Percentiles rank a stretch among this genome's conserved stretches.
These are phyloP conservation scores for Candida peoriensis DNA, from an alignment of 805 yeast genomes.

Conservation along the genomic window DNA sequence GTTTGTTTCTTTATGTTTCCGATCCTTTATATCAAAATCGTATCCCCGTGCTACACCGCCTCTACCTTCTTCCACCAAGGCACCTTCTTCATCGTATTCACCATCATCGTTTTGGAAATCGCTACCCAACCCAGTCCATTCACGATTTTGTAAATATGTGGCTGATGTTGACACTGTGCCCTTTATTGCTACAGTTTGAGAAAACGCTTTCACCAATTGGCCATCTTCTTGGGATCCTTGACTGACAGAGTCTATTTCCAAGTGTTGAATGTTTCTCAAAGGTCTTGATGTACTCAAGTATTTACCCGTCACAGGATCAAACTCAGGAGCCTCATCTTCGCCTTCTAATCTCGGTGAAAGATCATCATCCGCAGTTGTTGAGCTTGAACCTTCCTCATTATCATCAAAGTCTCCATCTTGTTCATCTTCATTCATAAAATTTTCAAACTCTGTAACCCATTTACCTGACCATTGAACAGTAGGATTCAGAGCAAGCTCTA, in stretches of 20 bases:
- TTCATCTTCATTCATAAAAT: slow-evolving; percentile 36
- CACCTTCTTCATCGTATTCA: slow-evolving; percentile 53
- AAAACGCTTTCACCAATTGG: slow-evolving; percentile 49
- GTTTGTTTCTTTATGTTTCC: slow-evolving; percentile 1
- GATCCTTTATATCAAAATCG: slow-evolving; percentile 31
- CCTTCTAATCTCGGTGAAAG: slow-evolving; percentile 13
- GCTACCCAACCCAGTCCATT: slow-evolving; percentile 90
- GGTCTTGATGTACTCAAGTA: slow-evolving; percentile 70
- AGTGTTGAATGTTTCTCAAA: slow-evolving; percentile 57
- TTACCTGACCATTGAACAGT: slow-evolving; percentile 88
- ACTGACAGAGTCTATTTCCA: slow-evolving; percentile 48
- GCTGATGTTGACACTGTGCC: slow-evolving; percentile 91
- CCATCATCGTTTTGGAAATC: slow-evolving; percentile 50
- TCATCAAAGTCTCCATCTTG: slow-evolving; percentile 28
- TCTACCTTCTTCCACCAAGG: slow-evolving; percentile 75
- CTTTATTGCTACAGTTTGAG: slow-evolving; percentile 58
- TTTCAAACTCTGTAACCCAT: slow-evolving; percentile 82
- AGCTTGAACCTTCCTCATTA: slow-evolving; percentile 23
- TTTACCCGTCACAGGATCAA: slow-evolving; percentile 84
- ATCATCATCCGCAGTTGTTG: slow-evolving; percentile 12
- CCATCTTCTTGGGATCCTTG: slow-evolving; percentile 25
- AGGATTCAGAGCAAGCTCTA: slow-evolving; percentile 70
- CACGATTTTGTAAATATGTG: slow-evolving; percentile 57
- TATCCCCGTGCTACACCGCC: slow-evolving; percentile 91
- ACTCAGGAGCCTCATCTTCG: slow-evolving; percentile 67